Conservation (phyloP, 2,329 filamentous ascomycete species). For the Curvularia spicifera region DNA sequence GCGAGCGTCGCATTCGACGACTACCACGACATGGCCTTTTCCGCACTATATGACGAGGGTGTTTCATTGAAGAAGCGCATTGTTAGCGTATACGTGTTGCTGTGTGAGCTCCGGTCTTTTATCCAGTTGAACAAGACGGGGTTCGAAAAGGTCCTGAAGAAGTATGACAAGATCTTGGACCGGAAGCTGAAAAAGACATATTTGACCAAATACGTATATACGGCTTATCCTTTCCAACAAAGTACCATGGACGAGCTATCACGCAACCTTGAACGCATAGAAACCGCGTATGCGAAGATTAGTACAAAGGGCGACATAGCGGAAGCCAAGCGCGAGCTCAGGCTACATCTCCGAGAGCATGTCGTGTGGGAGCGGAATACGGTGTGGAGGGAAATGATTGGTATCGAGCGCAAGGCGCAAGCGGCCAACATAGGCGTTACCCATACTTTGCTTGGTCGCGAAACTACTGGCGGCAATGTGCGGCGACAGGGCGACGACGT, state of each 20-base stretch:
- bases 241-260: constrained; percentile 74
- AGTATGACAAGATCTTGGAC: constrained; percentile 96
- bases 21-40: constrained; percentile 76
- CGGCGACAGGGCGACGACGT: constrained; percentile 85
- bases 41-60: constrained; percentile 70
- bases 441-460: constrained; percentile 78
- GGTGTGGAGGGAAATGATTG: constrained; percentile 98
- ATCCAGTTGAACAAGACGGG: constrained; percentile 96
- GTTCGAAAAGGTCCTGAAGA: constrained; percentile 95
- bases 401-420: constrained; percentile 92
- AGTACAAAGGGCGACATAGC: constrained; percentile 81
- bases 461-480: constrained; percentile 70
- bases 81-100: constrained; percentile 83
- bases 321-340: constrained; percentile 81
- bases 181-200: constrained; percentile 79
- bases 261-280: constrained; percentile 74
- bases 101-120: constrained; percentile 96
- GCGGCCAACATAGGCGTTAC: constrained; percentile 85
- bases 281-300: constrained; percentile 78
- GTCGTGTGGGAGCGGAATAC: constrained; percentile 99
- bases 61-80: constrained; percentile 93
- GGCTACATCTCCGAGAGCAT: constrained; percentile 91
- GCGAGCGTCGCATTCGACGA: constrained; percentile 75
- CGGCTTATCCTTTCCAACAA: constrained; percentile 80
- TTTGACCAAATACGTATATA: constrained; percentile 73